Evolutionary conservation across 208 protist genomes (phyloP).

Genomic region (Trichomonas vaginalis): DNA sequence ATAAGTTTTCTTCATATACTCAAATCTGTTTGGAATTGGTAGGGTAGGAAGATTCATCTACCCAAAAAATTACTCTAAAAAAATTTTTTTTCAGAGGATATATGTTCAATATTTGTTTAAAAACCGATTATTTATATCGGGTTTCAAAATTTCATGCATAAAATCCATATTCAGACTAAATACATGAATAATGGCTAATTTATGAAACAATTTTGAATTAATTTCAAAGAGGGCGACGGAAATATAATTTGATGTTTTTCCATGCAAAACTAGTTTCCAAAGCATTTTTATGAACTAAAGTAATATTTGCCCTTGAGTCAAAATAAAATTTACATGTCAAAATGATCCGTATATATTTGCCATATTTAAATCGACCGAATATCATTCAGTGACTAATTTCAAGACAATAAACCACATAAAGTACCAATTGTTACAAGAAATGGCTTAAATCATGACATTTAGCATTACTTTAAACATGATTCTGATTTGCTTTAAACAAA

Average conservation of each 20-base stretch:
- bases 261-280: not conserved
- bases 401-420: too few relatives aligned
- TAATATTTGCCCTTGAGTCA: not conserved
- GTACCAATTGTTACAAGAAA: too few relatives aligned
- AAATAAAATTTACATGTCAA: not conserved
- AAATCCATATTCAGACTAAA: not conserved
- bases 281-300: not conserved
- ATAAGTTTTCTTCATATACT: not conserved
- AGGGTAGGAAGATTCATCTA: not conserved
- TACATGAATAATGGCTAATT: not conserved
- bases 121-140: not conserved
- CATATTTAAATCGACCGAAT: too few relatives aligned
- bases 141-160: not conserved
- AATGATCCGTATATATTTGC: not conserved
- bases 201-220: not conserved
- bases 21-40: not conserved
- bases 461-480: not conserved
- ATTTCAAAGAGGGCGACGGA: not conserved
- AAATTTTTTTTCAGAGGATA: not conserved
- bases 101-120: not conserved
- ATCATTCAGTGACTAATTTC: too few relatives aligned
- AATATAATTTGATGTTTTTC: not conserved
- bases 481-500: not conserved
- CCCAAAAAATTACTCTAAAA: not conserved
- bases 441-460: not conserved